Conservation (phyloP, 2,329 filamentous ascomycete genomes). For the Sarocladium oryzae region DNA sequence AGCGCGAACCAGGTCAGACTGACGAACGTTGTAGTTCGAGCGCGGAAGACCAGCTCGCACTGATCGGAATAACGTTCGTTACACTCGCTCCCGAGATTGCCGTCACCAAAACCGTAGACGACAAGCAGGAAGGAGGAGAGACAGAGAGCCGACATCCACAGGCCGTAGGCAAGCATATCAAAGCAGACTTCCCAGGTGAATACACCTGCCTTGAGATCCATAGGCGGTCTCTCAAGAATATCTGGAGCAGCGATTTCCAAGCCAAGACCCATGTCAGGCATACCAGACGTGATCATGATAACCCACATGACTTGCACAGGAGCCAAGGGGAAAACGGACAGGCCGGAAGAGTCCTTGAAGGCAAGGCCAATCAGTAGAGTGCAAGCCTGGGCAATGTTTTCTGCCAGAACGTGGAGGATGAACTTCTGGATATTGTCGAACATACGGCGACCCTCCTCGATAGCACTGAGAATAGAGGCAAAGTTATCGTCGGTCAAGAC, state of each 20-base stretch:
- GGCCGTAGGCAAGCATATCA: constrained; percentile 60
- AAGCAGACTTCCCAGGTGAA: constrained; percentile 59
- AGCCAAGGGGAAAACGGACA: constrained; percentile 65
- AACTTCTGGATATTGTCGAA: constrained; percentile 67
- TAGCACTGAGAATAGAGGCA: constrained; percentile 57
- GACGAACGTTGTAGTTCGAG: constrained; percentile 65
- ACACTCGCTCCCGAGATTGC: constrained; percentile 51
- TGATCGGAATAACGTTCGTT: constrained; percentile 46
- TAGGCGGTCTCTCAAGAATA: constrained; percentile 61
- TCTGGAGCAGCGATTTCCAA: constrained; percentile 64
- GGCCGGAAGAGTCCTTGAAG: constrained; percentile 56
- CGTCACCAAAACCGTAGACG: constrained; percentile 42
- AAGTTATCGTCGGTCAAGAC: constrained; percentile 65
- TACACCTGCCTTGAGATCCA: constrained; percentile 42
- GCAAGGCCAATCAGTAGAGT: constrained; percentile 62
- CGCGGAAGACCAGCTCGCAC: constrained; percentile 59
- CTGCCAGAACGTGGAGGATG: constrained; percentile 58
- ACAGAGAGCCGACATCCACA: constrained; percentile 60
- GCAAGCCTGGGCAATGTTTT: constrained; percentile 64
- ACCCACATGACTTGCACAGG: constrained; percentile 75
- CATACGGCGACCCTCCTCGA: constrained; percentile 58
- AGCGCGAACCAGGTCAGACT: constrained; percentile 68
- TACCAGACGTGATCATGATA: constrained; percentile 69
- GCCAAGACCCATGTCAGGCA: constrained; percentile 70
- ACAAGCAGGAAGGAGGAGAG: constrained; percentile 46